Evolutionary conservation across 2,329 filamentous ascomycete species (phyloP), one percentile per base, ranked within the genome.

Genomic region (Amauroascus niger): DNA sequence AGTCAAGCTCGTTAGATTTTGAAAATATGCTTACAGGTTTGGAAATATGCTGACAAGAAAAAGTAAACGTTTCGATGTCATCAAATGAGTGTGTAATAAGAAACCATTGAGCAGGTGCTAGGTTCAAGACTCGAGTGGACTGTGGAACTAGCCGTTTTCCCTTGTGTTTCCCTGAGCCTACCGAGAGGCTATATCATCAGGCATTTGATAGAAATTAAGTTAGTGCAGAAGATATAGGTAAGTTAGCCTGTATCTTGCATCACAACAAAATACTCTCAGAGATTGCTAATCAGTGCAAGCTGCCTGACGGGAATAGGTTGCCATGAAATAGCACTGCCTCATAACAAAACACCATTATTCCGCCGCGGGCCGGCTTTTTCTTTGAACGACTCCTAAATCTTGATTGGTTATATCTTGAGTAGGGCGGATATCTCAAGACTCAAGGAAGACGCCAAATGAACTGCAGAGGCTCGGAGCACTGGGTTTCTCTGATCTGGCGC

Each of bases 91-190:
- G 9, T 39, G 35, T n/a, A 39, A 39, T 6, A n/a, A 16, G 35
- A 39, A 33, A 9, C n/a, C 20, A 24, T 18, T 6, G 11, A 47
- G 9, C 8, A 30, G 20, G 4, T 24, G 16, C 32, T 8, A 13
- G 22, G 16, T 20, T 22, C 30, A 32, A 11, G 11, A 9, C 3
- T 8, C 24, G 43, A 41, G 3, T n/a, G n/a, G n/a, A n/a, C n/a
- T n/a, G n/a, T n/a, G 35, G 37, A 50, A 49, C 18, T 43, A 41
- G 48, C 26, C 24, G 43, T 50, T n/a, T 20, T 39, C 22, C 13
- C 32, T 50, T 18, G 13, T 43, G 22, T 26, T 8, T 6, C 28
- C 9, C 11, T 45, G 44, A 33, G 11, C 11, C 18, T 24, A 18
- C 1, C 32, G 22, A 49, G 22, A 30, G 4, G 1, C 11, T 8